Evolutionary conservation across 2,329 filamentous ascomycete species (phyloP).

Genomic region (Scedosporium boydii): DNA sequence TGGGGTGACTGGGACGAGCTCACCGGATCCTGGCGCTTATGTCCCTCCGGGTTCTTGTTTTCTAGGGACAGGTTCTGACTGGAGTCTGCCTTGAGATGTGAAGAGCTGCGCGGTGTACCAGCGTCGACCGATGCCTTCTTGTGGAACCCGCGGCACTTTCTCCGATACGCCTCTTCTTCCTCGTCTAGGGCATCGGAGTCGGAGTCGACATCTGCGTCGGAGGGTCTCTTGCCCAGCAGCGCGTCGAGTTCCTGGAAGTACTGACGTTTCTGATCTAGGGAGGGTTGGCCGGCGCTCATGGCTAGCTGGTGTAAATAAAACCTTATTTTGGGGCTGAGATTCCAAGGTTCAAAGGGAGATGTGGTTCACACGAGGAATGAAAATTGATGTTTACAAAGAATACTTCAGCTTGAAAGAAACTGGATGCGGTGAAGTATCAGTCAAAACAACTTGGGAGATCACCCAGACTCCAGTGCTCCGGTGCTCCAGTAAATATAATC

Average conservation of each 20-base stretch:
- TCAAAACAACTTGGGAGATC: too few species aligned
- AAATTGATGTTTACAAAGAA: too few species aligned
- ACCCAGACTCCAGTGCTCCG: neutral
- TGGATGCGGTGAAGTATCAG: too few species aligned
- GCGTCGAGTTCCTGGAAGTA: neutral
- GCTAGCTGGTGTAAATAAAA: neutral
- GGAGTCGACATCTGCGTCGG: neutral
- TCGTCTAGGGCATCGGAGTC: neutral
- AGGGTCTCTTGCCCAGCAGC: neutral
- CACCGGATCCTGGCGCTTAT: neutral
- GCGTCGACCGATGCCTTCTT: neutral
- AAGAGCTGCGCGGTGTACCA: neutral
- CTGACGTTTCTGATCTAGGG: neutral
- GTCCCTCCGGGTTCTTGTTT: neutral
- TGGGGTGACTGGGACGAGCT: neutral
- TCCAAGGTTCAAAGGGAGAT: too few species aligned
- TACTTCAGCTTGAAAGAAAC: too few species aligned
- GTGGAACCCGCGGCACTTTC: conserved; percentile 5
- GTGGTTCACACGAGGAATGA: too few species aligned
- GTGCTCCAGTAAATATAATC: neutral
- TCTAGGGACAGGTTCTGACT: too few species aligned
- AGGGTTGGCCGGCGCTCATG: neutral
- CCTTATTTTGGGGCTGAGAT: too few species aligned
- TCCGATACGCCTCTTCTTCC: conserved; percentile 1
- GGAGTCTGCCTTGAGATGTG: neutral